Conservation (phyloP, 202 grass and related monocot species). For the Hordeum pubiflorum region DNA sequence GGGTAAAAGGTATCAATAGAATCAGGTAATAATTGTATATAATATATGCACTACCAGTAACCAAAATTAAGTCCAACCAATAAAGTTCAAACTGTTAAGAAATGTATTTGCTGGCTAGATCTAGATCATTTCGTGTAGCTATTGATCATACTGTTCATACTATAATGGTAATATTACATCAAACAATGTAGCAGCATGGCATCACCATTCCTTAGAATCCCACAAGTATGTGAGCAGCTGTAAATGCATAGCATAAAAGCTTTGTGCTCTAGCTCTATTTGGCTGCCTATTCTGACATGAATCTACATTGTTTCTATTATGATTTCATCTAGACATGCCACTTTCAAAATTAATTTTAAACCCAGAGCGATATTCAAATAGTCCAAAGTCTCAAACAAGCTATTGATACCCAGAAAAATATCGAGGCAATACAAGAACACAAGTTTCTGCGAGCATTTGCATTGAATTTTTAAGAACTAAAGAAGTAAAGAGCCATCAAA, state of each 20-base stretch:
- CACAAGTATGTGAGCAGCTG: background rate
- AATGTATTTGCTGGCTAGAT: background rate
- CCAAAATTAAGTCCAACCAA: background rate
- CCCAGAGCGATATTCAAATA: background rate
- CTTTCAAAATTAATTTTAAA: background rate
- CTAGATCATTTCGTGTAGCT: background rate
- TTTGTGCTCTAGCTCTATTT: background rate
- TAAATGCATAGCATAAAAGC: background rate
- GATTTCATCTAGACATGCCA: background rate
- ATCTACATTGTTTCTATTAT: background rate
- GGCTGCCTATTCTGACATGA: background rate
- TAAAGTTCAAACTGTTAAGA: background rate
- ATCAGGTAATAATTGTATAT: background rate
- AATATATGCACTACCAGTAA: slow-evolving; percentile 14
- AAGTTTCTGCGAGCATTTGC: background rate
- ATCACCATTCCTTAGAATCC: slow-evolving; percentile 3
- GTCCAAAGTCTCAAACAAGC: background rate
- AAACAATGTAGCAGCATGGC: background rate
- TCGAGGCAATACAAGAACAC: background rate
- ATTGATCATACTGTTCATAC: background rate
- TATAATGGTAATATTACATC: slow-evolving; percentile 17
- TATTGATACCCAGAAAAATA: slow-evolving; percentile 7
- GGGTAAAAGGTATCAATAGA: slow-evolving; percentile 12
- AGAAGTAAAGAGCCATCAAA: slow-evolving; percentile 14
- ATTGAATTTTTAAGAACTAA: slow-evolving; percentile 10